Evolutionary conservation across 768 basidiomycete genomes (phyloP).

Genomic region (Psilocybe azurescens): DNA sequence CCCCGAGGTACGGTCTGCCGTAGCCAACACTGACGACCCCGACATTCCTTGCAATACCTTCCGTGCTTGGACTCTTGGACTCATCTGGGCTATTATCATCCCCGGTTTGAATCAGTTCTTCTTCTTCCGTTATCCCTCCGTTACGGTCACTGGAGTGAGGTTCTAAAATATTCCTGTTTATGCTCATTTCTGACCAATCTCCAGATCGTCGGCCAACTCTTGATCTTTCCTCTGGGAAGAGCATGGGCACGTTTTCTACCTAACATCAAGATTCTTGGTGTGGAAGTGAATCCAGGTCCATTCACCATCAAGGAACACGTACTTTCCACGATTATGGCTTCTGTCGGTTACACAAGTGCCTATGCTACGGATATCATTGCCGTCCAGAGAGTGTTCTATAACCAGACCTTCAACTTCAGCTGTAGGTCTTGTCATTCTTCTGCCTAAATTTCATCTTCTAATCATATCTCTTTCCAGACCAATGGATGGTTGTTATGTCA

Average conservation of each 20-base stretch:
- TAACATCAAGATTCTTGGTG: slow-evolving; percentile 55
- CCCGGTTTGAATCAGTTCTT: slow-evolving; percentile 78
- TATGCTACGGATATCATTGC: slow-evolving; percentile 81
- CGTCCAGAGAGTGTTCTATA: slow-evolving; percentile 77
- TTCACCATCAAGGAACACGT: slow-evolving; percentile 82
- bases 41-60: slow-evolving; percentile 65
- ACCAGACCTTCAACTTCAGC: slow-evolving; percentile 62
- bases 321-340: slow-evolving; percentile 57
- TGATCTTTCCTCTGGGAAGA: slow-evolving; percentile 70
- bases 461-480: slow-evolving; percentile 47
- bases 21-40: slow-evolving; percentile 74
- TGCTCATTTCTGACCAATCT: background rate
- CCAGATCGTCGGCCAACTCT: slow-evolving; percentile 69
- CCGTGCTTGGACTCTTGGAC: slow-evolving; percentile 75
- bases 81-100: slow-evolving; percentile 70
- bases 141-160: slow-evolving; percentile 57
- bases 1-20: slow-evolving; percentile 73
- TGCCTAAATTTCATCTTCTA: slow-evolving; percentile 3
- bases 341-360: slow-evolving; percentile 52
- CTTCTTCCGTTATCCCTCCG: slow-evolving; percentile 76
- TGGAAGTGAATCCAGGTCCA: slow-evolving; percentile 66
- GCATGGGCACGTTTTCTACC: slow-evolving; percentile 62
- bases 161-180: background rate
- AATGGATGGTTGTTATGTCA: slow-evolving; percentile 81
- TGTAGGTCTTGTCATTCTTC: slow-evolving; percentile 42